Percentiles rank a stretch among this genome's conserved stretches.
Evolutionary conservation across 1,139 yeast genomes (phyloP).

Genomic region (Kodamaea plutei): DNA sequence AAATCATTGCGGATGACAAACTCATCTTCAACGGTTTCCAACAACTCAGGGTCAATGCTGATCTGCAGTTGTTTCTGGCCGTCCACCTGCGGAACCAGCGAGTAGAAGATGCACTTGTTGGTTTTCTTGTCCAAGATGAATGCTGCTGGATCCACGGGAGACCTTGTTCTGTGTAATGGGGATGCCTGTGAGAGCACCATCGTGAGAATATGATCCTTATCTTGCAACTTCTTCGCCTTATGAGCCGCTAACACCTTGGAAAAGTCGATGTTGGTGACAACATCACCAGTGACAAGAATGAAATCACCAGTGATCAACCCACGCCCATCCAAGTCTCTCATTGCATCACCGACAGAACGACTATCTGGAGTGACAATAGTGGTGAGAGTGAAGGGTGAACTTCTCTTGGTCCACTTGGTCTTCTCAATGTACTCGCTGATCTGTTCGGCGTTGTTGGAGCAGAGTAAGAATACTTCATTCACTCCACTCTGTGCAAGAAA

Average conservation of each 20-base stretch:
- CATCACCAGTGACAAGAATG: slow-evolving; percentile 87
- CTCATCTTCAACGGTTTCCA: slow-evolving; percentile 70
- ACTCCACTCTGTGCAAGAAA: slow-evolving; percentile 90
- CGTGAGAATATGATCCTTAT: slow-evolving; percentile 87
- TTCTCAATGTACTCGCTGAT: slow-evolving; percentile 74
- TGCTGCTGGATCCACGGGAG: slow-evolving; percentile 76
- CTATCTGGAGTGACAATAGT: slow-evolving; percentile 85
- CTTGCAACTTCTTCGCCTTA: slow-evolving; percentile 61
- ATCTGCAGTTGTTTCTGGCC: slow-evolving; percentile 47
- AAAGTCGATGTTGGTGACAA: slow-evolving; percentile 85
- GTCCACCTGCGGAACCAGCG: slow-evolving; percentile 63
- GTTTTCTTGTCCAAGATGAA: slow-evolving; percentile 74
- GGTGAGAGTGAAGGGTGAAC: slow-evolving; percentile 75
- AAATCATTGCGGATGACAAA: slow-evolving; percentile 82
- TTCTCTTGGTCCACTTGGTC: slow-evolving; percentile 75
- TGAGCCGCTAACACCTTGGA: slow-evolving; percentile 70
- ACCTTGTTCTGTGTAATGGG: slow-evolving; percentile 80
- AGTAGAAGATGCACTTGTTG: slow-evolving; percentile 78
- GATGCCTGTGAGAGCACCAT: slow-evolving; percentile 88
- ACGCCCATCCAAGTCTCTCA: slow-evolving; percentile 90
- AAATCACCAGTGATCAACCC: slow-evolving; percentile 90
- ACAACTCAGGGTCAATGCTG: slow-evolving; percentile 76
- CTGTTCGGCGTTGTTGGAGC: slow-evolving; percentile 87
- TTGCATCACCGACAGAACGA: slow-evolving; percentile 91
- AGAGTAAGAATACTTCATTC: slow-evolving; percentile 82